Base-by-base conservation (phyloP, 305 asterid genomes). In the Plantago lanceolata region DNA sequence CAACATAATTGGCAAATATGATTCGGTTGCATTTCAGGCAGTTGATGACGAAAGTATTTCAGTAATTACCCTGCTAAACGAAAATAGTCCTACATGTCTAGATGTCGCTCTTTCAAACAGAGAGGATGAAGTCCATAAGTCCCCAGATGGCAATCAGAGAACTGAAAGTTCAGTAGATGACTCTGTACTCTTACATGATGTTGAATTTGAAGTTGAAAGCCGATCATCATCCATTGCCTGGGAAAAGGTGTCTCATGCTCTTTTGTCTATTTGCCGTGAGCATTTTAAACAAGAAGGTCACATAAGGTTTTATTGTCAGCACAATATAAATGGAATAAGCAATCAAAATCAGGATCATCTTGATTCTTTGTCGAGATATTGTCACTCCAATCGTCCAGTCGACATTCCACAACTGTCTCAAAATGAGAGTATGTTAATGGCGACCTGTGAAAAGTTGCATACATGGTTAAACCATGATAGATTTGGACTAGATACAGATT, bases 401-500 rank as follows among this genome's bases (percentile, higher is more conserved):
- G 71, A 65, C 75, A 73, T 80, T 45, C 89, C 89, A 3, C 70
- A 65, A 50, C 28, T 76, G 73, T 75, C 81, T 75, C 79, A 74
- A 73, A 82, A 75, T 64, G 87, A 76, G 57, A 68, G 68, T 7
- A 84, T 84, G 78, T 76, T 90, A 49, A 72, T 65, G 64, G 66
- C 63, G 71, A 77, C 84, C 57, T 78, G 79, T 79, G 90, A 78
- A 68, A 75, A 59, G 84, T 78, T 94, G 57, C 67, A 57, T 52
- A 76, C 74, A 21, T 94, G 99, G 99, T 75, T 94, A 70, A 82
- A 83, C 59, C 82, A 63, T 75, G 97, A 94, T 65, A 78, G 93
- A 49, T 84, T 88, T 85, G 99, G 96, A 56, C 73, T 94, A 31
- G 86, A 83, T 68, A 75, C 77, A 60, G 97, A 94, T 52, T 90